phyloP scores from a whole-genome alignment of 1,284 basidiomycete genomes.

The Apiotrichum gamsii region DNA sequence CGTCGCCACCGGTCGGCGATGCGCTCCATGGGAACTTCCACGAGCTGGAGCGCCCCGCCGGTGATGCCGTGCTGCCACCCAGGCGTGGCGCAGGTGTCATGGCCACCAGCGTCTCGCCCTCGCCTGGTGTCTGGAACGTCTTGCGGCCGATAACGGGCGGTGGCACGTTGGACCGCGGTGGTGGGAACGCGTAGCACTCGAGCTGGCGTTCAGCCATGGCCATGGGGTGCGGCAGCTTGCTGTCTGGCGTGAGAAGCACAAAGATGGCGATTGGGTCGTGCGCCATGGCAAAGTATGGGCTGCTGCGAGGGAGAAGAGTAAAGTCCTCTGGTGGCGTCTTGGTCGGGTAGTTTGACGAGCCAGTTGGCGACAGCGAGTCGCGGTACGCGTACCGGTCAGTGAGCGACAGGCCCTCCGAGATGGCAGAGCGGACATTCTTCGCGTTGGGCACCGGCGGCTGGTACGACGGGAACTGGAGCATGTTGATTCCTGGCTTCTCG shows the following conservation, averaged over 20 bases:
- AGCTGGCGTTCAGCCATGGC: conserved; percentile 40
- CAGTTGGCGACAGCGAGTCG: conserved; percentile 56
- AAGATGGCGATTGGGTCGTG: conserved; percentile 67
- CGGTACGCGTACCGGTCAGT: conserved; percentile 60
- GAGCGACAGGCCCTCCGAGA: conserved; percentile 50
- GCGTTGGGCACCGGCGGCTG: conserved; percentile 50
- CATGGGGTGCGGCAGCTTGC: conserved; percentile 28
- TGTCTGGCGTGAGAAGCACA: conserved; percentile 46
- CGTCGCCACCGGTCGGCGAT: neutral
- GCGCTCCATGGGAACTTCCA: conserved; percentile 44
- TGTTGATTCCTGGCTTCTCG: conserved; percentile 61
- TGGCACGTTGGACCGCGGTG: conserved; percentile 36
- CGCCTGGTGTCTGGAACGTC: conserved; percentile 40
- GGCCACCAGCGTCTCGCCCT: conserved; percentile 39
- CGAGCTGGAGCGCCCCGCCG: conserved; percentile 3
- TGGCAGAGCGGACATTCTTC: conserved; percentile 12
- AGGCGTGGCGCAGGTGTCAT: conserved; percentile 35
- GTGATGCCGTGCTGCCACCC: neutral
- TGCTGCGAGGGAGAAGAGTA: conserved; percentile 63
- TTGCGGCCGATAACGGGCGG: conserved; percentile 40
- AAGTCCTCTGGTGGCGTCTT: conserved; percentile 68
- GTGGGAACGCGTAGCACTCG: conserved; percentile 49
- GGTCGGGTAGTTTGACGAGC: conserved; percentile 60
- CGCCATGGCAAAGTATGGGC: conserved; percentile 63
- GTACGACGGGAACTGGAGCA: conserved; percentile 67